phyloP scores from a whole-genome alignment of 805 yeast genomes.

The Ogataea saltuana region DNA sequence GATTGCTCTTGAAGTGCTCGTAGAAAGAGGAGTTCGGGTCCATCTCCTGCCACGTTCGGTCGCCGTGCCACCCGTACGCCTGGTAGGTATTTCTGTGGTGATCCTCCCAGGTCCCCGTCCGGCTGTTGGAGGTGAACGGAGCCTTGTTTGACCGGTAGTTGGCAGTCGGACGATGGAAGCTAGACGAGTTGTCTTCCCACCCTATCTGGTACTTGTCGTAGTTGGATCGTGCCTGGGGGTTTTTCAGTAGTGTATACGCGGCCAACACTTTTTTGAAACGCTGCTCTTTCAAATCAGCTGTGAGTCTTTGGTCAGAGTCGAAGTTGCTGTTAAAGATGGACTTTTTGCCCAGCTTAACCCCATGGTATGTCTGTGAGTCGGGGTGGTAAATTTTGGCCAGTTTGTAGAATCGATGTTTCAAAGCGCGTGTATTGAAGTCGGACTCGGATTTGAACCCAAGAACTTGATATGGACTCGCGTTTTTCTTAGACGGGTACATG shows the following conservation, averaged over 20 bases:
- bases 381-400: constrained; percentile 83
- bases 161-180: constrained; percentile 28
- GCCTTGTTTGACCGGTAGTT: constrained; percentile 6
- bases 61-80: constrained; percentile 31
- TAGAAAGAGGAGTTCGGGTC: constrained; percentile 27
- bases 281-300: constrained; percentile 34
- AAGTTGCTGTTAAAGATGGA: constrained; percentile 11
- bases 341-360: constrained; percentile 18
- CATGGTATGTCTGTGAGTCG: constrained; percentile 43
- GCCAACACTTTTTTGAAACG: constrained; percentile 56
- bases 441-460: constrained; percentile 43
- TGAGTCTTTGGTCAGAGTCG: constrained; percentile 14
- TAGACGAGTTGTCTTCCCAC: constrained; percentile 40
- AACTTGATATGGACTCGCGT: constrained; percentile 74
- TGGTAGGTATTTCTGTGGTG: constrained; percentile 22
- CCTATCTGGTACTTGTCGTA: constrained; percentile 51
- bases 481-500: constrained; percentile 44
- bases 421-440: constrained; percentile 38
- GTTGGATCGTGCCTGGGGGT: constrained; percentile 41
- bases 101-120: constrained; percentile 36
- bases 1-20: constrained; percentile 32
- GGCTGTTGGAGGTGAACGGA: constrained; percentile 4
- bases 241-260: constrained; percentile 59
- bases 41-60: constrained; percentile 29
- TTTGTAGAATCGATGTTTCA: constrained; percentile 54